These are phyloP conservation scores for Haplographium delicatum DNA, from an alignment of 495 filamentous ascomycete genomes.

Conservation along the genomic window DNA sequence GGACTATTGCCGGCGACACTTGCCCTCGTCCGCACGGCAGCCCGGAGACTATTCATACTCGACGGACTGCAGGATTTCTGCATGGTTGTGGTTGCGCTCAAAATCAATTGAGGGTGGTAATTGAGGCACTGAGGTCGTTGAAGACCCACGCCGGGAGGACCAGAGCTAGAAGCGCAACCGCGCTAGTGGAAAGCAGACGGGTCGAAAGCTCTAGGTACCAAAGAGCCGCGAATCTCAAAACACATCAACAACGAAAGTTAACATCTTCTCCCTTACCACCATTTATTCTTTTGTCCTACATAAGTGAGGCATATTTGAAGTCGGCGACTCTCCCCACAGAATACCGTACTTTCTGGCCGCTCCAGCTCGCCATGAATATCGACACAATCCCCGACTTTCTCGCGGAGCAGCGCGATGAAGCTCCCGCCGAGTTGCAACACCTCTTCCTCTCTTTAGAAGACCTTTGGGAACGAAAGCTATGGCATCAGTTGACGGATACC, in stretches of 20 bases:
- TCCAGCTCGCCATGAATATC: slow-evolving; percentile 21
- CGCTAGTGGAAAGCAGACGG: too few species aligned
- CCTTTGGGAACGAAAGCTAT: slow-evolving; percentile 96
- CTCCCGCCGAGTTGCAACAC: slow-evolving; percentile 80
- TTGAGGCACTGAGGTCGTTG: slow-evolving; percentile 2
- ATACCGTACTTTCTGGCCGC: neutral
- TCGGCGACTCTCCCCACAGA: neutral
- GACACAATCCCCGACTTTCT: slow-evolving; percentile 89
- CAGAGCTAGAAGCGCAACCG: neutral
- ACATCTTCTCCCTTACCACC: neutral
- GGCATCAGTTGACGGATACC: slow-evolving; percentile 94
- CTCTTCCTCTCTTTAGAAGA: slow-evolving; percentile 92
- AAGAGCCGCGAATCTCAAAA: slow-evolving; percentile 15
- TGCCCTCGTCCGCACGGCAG: slow-evolving; percentile 15
- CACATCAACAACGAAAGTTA: slow-evolving; percentile 11
- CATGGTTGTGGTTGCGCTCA: slow-evolving; percentile 20
- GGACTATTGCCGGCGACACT: slow-evolving; percentile 14
- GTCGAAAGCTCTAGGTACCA: slow-evolving; percentile 16
- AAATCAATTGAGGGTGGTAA: slow-evolving; percentile 13
- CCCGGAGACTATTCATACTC: slow-evolving; percentile 24
- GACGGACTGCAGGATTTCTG: slow-evolving; percentile 28
- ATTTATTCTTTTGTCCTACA: neutral
- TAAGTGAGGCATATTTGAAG: neutral
- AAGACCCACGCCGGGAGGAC: neutral
- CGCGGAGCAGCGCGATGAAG: slow-evolving; percentile 74